A percentile compares a stretch with the other conserved stretches of the same genome.
Evolutionary conservation across 2,329 filamentous ascomycete genomes (phyloP).

Genomic region (Verticillium longisporum): DNA sequence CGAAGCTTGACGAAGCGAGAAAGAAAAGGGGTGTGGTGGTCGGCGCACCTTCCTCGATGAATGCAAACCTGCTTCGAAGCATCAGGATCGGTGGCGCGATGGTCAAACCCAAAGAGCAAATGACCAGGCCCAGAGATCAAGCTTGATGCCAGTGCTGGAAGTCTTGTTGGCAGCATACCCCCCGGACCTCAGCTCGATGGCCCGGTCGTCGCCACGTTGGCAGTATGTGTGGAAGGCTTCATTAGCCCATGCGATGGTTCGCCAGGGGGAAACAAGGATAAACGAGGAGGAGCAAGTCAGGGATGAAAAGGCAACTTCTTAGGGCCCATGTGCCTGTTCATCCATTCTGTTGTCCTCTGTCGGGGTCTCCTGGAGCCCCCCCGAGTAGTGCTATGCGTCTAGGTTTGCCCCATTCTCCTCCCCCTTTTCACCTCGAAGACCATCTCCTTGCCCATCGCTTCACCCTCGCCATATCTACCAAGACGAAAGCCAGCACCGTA

Average conservation of each 20-base stretch:
- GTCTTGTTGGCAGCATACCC: neutral
- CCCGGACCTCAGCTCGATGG: neutral
- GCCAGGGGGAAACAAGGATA: neutral
- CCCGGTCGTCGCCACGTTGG: neutral
- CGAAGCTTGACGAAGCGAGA: neutral
- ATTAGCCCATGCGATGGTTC: neutral
- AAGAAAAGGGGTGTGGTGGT: neutral
- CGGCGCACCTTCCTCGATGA: neutral
- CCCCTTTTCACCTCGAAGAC: neutral
- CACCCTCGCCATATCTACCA: neutral
- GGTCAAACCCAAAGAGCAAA: neutral
- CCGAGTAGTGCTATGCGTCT: neutral
- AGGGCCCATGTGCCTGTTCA: neutral
- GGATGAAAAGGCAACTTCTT: neutral
- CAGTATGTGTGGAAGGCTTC: neutral
- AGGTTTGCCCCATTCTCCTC: neutral
- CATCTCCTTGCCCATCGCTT: neutral
- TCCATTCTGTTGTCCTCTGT: neutral
- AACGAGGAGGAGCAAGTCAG: neutral
- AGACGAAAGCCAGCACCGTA: constrained; percentile 5
- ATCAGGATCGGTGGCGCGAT: neutral
- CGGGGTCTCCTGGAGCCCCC: neutral
- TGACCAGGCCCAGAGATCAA: neutral
- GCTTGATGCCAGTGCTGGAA: neutral
- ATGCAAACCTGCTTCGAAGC: neutral